Conservation (phyloP, 2,329 filamentous ascomycete species). For the Hymenoscyphus infarciens region DNA sequence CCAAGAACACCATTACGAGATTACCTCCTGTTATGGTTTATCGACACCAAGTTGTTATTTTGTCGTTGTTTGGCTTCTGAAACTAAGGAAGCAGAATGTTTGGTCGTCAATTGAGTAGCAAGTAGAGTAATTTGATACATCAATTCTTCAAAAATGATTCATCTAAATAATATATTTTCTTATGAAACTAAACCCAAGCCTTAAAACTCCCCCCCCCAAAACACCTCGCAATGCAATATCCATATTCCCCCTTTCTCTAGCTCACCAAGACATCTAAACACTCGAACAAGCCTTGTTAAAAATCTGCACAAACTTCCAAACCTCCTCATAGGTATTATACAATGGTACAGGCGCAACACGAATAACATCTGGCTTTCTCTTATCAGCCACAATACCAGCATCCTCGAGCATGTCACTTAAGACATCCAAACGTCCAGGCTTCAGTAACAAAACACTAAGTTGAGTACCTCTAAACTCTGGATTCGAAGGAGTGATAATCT, state of each 20-base stretch:
- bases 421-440: constrained; percentile 64
- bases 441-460: constrained; percentile 69
- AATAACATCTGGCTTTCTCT: constrained; percentile 81
- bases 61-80: no score
- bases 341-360: constrained; percentile 78
- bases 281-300: constrained; percentile 38
- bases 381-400: constrained; percentile 72
- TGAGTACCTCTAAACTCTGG: constrained; percentile 44
- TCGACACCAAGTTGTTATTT: no score
- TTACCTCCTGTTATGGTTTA: no score
- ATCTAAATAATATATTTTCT: no score
- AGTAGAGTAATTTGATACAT: no score
- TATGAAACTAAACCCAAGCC: no score
- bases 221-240: not conserved
- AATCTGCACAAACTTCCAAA: constrained; percentile 54
- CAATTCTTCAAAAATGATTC: no score
- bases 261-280: not conserved
- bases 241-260: not conserved
- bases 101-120: no score
- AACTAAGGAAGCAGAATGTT: no score
- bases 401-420: constrained; percentile 62
- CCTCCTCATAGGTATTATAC: constrained; percentile 78
- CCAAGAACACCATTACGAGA: no score
- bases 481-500: constrained; percentile 39
- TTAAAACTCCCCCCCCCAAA: not conserved